Percentiles rank a stretch among this genome's conserved stretches.
phyloP scores from a whole-genome alignment of 495 filamentous ascomycete species.

The Lasiosphaeria ovina region DNA sequence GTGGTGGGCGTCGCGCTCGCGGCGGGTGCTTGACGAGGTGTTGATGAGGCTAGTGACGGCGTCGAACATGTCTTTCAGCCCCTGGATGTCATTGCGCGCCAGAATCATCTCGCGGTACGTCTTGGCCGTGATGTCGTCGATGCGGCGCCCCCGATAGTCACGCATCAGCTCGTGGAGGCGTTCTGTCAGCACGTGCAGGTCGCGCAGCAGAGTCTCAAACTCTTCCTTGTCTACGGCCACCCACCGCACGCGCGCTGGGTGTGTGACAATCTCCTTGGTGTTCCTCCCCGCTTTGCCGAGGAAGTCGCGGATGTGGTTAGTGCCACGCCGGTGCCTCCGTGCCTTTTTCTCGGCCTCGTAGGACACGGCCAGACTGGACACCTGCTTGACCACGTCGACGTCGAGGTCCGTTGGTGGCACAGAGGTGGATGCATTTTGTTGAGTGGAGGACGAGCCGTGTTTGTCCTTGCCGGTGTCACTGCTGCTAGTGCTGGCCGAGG shows the following conservation, averaged over 20 bases:
- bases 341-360: constrained; percentile 29
- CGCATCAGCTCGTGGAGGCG: constrained; percentile 34
- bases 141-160: constrained; percentile 22
- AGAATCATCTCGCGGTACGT: constrained; percentile 37
- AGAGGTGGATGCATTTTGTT: not conserved
- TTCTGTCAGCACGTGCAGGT: constrained; percentile 33
- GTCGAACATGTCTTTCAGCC: constrained; percentile 29
- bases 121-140: constrained; percentile 35
- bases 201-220: constrained; percentile 26
- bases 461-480: constrained; percentile 1
- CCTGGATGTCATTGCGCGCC: constrained; percentile 27
- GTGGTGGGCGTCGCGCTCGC: constrained; percentile 7
- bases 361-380: constrained; percentile 30
- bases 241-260: constrained; percentile 32
- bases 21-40: constrained; percentile 18
- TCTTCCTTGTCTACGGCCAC: constrained; percentile 29
- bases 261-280: constrained; percentile 31
- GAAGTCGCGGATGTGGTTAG: constrained; percentile 29
- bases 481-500: not conserved
- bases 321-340: constrained; percentile 20
- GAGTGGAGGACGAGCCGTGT: too few relatives aligned
- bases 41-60: constrained; percentile 23
- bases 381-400: constrained; percentile 22
- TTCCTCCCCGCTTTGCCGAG: constrained; percentile 23
- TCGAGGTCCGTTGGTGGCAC: constrained; percentile 15